Evolutionary conservation across 805 yeast genomes (phyloP).

Genomic region (Spencermartinsiella europaea): DNA sequence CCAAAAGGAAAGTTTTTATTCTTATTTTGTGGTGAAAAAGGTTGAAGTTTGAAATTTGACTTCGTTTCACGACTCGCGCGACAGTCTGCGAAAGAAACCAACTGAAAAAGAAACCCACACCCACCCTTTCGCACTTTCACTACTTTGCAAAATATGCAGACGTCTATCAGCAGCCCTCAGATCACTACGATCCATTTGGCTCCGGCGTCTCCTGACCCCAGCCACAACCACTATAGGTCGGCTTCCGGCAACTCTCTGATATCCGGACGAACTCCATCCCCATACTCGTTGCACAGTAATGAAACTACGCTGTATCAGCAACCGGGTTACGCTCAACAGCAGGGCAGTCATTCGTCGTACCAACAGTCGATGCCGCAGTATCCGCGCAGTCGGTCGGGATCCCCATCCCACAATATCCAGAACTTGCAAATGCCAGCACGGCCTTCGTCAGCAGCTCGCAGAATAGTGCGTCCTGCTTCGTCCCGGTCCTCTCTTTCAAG

Average conservation of each 20-base stretch:
- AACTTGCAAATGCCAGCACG: slow-evolving; percentile 3
- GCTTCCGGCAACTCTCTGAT: background rate
- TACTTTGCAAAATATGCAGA: no score
- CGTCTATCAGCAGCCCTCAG: background rate
- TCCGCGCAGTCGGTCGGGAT: background rate
- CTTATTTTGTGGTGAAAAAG: no score
- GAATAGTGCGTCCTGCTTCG: slow-evolving; percentile 4
- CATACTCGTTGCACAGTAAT: slow-evolving; percentile 2
- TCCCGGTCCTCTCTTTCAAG: slow-evolving; percentile 9
- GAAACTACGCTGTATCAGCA: slow-evolving; percentile 2
- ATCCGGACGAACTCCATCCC: background rate
- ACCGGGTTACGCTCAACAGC: background rate
- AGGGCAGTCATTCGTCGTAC: background rate
- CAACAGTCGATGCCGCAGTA: background rate
- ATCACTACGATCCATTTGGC: background rate
- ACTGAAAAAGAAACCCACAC: no score
- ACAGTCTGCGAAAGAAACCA: no score
- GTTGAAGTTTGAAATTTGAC: no score
- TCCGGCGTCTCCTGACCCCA: background rate
- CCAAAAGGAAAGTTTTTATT: no score
- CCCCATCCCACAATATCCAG: background rate
- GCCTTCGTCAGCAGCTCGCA: slow-evolving; percentile 1
- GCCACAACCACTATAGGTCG: background rate
- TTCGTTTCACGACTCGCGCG: no score
- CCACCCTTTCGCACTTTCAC: no score